A percentile compares a stretch with the other conserved stretches of the same genome.
These are phyloP conservation scores for Schizopora paradoxa DNA, from an alignment of 1,284 basidiomycete genomes.

Conservation along the genomic window DNA sequence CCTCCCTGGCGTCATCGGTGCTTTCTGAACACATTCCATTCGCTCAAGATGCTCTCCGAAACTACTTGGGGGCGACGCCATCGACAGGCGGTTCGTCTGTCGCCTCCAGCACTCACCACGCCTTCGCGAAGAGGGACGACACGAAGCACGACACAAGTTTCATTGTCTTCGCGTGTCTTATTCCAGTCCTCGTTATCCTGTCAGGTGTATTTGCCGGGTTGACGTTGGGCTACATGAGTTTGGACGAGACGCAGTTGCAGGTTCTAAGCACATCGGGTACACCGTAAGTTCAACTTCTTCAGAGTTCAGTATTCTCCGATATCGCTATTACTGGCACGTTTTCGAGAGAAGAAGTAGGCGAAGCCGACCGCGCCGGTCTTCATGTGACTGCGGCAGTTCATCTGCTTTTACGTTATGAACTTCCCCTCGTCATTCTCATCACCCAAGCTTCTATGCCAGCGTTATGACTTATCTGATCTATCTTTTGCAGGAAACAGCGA, in stretches of 20 bases:
- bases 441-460: not conserved
- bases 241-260: constrained; percentile 89
- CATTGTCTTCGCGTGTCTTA: constrained; percentile 25
- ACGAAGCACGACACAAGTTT: constrained; percentile 5
- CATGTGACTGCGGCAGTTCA: too few relatives aligned
- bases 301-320: constrained; percentile 4
- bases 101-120: not conserved
- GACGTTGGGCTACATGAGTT: constrained; percentile 87
- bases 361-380: too few relatives aligned
- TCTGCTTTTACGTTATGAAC: constrained; percentile 3
- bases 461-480: not conserved
- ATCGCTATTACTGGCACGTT: not conserved
- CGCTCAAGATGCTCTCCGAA: constrained; percentile 7
- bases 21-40: constrained; percentile 11
- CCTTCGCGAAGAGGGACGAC: constrained; percentile 10
- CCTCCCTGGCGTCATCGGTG: constrained; percentile 15
- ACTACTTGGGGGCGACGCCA: not conserved
- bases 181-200: constrained; percentile 48
- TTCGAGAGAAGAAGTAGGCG: too few relatives aligned
- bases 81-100: constrained; percentile 4
- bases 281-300: constrained; percentile 41
- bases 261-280: constrained; percentile 84
- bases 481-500: constrained; percentile 57
- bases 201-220: constrained; percentile 66
- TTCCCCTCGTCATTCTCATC: constrained; percentile 1